Conservation (phyloP, 345 rosid genomes). For the Salix suchowensis region DNA sequence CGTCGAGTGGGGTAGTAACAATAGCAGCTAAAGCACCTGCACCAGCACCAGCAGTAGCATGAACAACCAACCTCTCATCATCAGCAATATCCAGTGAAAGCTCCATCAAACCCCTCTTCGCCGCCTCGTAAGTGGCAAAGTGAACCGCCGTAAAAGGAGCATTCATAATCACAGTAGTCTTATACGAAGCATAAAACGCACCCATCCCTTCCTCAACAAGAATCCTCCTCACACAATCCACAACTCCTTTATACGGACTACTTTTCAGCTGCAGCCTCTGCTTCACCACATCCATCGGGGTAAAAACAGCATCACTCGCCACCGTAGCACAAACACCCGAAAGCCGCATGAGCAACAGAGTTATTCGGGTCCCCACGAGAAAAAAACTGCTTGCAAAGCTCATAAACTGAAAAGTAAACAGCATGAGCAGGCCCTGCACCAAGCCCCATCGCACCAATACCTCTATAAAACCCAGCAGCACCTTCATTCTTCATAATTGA, state of each 20-base stretch:
- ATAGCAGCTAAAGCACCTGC: slow-evolving; percentile 29
- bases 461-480: slow-evolving; percentile 19
- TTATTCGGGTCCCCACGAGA: slow-evolving; percentile 16
- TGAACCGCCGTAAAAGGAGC: slow-evolving; percentile 28
- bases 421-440: slow-evolving; percentile 31
- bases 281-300: slow-evolving; percentile 30
- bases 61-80: slow-evolving; percentile 19
- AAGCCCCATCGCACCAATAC: slow-evolving; percentile 26
- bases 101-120: slow-evolving; percentile 19
- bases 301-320: slow-evolving; percentile 24
- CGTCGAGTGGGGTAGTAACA: slow-evolving; percentile 27
- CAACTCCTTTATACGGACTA: slow-evolving; percentile 22
- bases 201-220: slow-evolving; percentile 16
- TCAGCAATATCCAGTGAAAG: slow-evolving; percentile 12
- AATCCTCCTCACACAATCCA: slow-evolving; percentile 18
- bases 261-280: slow-evolving; percentile 25
- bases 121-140: slow-evolving; percentile 25
- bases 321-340: slow-evolving; percentile 26
- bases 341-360: slow-evolving; percentile 12
- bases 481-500: slow-evolving; percentile 19
- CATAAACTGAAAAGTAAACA: slow-evolving; percentile 25
- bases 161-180: slow-evolving; percentile 26
- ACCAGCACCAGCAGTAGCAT: slow-evolving; percentile 26
- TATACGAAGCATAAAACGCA: slow-evolving; percentile 21
- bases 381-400: slow-evolving; percentile 13